Evolutionary conservation across 305 asterid genomes (phyloP).

Genomic region (Petunia hybrid): DNA sequence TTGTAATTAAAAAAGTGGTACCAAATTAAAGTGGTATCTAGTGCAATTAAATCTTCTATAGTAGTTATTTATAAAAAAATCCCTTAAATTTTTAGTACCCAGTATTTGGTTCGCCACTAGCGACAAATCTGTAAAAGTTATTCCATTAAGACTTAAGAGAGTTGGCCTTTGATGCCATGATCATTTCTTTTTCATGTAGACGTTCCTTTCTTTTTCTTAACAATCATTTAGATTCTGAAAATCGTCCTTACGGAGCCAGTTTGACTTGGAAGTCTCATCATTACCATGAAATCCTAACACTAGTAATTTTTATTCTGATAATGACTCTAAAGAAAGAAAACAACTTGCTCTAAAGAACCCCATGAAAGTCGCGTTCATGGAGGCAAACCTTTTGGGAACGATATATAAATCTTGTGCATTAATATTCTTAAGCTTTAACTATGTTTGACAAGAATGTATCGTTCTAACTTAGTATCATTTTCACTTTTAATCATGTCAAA

Average conservation of each 20-base stretch:
- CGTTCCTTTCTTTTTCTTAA: background rate
- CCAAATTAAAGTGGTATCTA: too few species aligned
- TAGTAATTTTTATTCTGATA: too few species aligned
- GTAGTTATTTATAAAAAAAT: too few species aligned
- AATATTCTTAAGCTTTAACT: background rate
- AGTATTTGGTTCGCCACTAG: too few species aligned
- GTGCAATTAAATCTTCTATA: too few species aligned
- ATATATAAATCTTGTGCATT: background rate
- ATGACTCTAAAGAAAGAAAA: background rate
- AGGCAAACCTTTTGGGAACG: background rate
- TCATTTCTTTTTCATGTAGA: background rate
- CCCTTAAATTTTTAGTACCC: too few species aligned
- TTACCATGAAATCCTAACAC: background rate
- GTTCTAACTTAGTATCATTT: background rate
- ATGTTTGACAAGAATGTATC: background rate
- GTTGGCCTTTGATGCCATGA: background rate
- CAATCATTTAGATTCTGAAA: background rate
- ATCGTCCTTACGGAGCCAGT: background rate
- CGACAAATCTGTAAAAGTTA: background rate
- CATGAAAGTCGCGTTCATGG: slow-evolving; percentile 8
- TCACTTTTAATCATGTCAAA: background rate
- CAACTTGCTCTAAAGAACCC: background rate
- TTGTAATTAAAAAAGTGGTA: too few species aligned
- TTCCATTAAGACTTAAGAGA: background rate
- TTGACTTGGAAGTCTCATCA: background rate